Conservation (phyloP, 306 rosid species). For the Sechiopsis laciniata region DNA sequence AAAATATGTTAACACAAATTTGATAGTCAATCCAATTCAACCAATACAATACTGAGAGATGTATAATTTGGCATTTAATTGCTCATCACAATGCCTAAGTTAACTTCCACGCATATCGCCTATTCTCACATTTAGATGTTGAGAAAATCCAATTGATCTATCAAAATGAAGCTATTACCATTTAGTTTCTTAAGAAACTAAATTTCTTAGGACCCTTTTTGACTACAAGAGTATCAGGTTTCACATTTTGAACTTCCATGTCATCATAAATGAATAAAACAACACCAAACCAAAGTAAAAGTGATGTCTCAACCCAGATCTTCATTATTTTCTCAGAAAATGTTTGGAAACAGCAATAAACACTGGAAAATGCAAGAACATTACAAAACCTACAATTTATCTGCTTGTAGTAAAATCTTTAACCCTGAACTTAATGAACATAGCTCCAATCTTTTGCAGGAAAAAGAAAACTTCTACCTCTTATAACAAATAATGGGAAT, state of each 20-base stretch:
- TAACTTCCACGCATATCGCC: too few relatives aligned
- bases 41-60: too few relatives aligned
- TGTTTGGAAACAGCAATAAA: conserved; percentile 6
- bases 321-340: conserved; percentile 9
- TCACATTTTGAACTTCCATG: background rate
- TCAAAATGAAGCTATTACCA: too few relatives aligned
- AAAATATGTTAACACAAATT: too few relatives aligned
- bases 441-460: background rate
- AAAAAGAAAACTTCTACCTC: background rate
- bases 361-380: background rate
- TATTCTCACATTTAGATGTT: too few relatives aligned
- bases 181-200: too few relatives aligned
- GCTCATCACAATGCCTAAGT: too few relatives aligned
- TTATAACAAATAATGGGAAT: conserved; percentile 2
- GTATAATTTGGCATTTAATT: too few relatives aligned
- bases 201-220: too few relatives aligned
- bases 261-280: background rate
- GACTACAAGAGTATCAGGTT: too few relatives aligned
- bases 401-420: conserved; percentile 2
- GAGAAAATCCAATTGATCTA: too few relatives aligned
- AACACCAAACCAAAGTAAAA: background rate
- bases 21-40: too few relatives aligned
- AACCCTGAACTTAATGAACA: conserved; percentile 13
- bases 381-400: background rate
- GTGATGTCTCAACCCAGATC: background rate